These are phyloP conservation scores for Verticillium zaregamsianum DNA, from an alignment of 2,329 filamentous ascomycete genomes.

Conservation along the genomic window DNA sequence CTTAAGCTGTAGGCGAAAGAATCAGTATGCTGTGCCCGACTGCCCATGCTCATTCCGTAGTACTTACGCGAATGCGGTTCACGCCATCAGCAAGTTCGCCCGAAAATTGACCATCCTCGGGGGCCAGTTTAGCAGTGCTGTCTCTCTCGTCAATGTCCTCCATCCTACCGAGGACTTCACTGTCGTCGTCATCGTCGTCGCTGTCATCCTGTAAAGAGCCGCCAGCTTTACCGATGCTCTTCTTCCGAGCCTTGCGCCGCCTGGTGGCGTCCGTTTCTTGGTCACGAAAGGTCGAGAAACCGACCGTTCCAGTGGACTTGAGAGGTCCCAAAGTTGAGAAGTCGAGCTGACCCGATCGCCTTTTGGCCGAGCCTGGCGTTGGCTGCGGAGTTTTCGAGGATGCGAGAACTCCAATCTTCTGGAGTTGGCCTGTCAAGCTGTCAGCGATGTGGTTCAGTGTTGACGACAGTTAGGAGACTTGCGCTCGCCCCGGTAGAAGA, in stretches of 20 bases:
- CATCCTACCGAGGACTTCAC: conserved; percentile 59
- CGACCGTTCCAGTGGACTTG: conserved; percentile 81
- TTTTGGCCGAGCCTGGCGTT: conserved; percentile 60
- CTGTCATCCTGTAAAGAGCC: conserved; percentile 60
- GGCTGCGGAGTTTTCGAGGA: conserved; percentile 61
- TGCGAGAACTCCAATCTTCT: conserved; percentile 89
- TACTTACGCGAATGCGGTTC: conserved; percentile 71
- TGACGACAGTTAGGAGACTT: conserved; percentile 38
- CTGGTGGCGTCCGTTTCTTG: conserved; percentile 49
- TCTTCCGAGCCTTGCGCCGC: conserved; percentile 58
- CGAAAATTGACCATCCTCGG: conserved; percentile 68
- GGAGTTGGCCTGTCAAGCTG: conserved; percentile 68
- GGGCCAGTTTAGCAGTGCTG: conserved; percentile 53
- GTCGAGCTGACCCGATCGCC: conserved; percentile 78
- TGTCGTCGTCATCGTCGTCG: conserved; percentile 66
- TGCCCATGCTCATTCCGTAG: neutral
- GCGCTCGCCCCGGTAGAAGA: conserved; percentile 96
- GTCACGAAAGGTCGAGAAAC: conserved; percentile 85
- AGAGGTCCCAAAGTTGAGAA: conserved; percentile 81
- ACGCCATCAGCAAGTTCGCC: conserved; percentile 78
- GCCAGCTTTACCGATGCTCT: conserved; percentile 53
- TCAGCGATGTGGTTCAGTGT: neutral
- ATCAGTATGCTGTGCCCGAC: neutral
- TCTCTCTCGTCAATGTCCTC: conserved; percentile 62
- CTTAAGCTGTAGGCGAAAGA: conserved; percentile 57